Base-by-base conservation (phyloP, 176 grass and related monocot genomes). In the Bonia amplexicaulis region DNA sequence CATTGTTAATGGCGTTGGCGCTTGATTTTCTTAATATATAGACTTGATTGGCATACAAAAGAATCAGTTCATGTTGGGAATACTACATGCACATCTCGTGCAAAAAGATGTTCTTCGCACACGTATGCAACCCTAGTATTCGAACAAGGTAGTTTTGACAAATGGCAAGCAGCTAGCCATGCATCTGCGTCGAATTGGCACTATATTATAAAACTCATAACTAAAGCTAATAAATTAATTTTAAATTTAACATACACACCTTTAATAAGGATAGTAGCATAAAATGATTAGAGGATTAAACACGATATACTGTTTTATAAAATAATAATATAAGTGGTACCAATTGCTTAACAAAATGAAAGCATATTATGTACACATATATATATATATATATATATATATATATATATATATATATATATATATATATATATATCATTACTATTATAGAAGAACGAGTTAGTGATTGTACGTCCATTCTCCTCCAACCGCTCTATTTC, bases 1-100 rank as follows among this genome's bases (percentile, higher is more conserved):
- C 59, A 73, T 65, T 83, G 79, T 69, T 82, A 72, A 78, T 86
- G 64, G 31, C 72, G 20, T 14, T 85, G 64, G 33, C 27, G 54
- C 66, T 35, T 82, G 15, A 9, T 78, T 90, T 85, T 86, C 5
- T 73, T 82, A 78, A 78, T 78, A n/a, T n/a, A n/a, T n/a, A n/a
- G 12, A 22, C 41, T 19, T 72, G 27, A 22, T 54, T 37, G 53
- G 44, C 77, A 46, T 69, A 25, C 8, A 77, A 65, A 85, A 71
- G 6, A 48, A 57, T 12, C 66, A 73, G 72, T 76, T 74, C 62
- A 19, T 71, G 25, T 64, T 90, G 78, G 58, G 53, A 76, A 71
- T 82, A 77, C 25, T 55, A 12, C 64, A 58, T 78, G 83, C 78
- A 65, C 23, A 86, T 70, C 27, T 10, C 88, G 75, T 58, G 78